A percentile compares a stretch with the other conserved stretches of the same genome.
phyloP scores from a whole-genome alignment of 352 stramenopile genomes.

The Poterioochromonas sp. region DNA sequence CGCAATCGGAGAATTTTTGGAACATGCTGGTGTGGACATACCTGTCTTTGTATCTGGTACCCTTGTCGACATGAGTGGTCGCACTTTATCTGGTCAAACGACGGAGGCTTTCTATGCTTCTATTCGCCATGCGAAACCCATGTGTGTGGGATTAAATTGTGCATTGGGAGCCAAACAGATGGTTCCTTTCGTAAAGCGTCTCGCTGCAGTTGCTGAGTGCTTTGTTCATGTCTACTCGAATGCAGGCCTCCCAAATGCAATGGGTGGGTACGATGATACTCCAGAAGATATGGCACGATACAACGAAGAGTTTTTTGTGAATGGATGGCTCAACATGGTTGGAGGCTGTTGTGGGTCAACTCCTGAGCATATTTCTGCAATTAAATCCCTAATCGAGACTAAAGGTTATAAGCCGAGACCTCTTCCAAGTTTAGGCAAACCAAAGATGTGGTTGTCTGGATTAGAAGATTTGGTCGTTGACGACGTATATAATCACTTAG shows the following conservation, averaged over 20 bases:
- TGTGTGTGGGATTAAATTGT: constrained; percentile 94
- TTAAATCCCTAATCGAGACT: constrained; percentile 37
- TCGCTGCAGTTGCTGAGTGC: constrained; percentile 80
- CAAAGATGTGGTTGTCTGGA: constrained; percentile 89
- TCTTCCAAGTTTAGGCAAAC: constrained; percentile 64
- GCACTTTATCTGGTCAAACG: constrained; percentile 89
- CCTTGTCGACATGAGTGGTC: constrained; percentile 88
- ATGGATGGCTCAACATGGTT: constrained; percentile 90
- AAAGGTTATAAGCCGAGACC: constrained; percentile 64
- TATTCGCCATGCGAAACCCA: constrained; percentile 84
- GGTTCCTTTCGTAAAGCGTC: constrained; percentile 84
- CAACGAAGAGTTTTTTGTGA: constrained; percentile 86
- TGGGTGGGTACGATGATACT: constrained; percentile 90
- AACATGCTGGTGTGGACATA: constrained; percentile 69
- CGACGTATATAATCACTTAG: constrained; percentile 66
- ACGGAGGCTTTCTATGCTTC: constrained; percentile 92
- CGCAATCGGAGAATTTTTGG: constrained; percentile 80
- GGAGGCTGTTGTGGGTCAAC: constrained; percentile 91
- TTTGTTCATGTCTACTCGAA: constrained; percentile 94
- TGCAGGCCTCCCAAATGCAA: constrained; percentile 88
- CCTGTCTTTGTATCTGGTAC: constrained; percentile 92
- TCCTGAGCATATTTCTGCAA: constrained; percentile 81
- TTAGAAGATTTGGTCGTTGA: constrained; percentile 86
- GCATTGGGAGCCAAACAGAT: constrained; percentile 88
- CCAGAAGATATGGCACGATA: constrained; percentile 80